Base-by-base conservation (phyloP, 441 rosid genomes). In the Viola pubescens region DNA sequence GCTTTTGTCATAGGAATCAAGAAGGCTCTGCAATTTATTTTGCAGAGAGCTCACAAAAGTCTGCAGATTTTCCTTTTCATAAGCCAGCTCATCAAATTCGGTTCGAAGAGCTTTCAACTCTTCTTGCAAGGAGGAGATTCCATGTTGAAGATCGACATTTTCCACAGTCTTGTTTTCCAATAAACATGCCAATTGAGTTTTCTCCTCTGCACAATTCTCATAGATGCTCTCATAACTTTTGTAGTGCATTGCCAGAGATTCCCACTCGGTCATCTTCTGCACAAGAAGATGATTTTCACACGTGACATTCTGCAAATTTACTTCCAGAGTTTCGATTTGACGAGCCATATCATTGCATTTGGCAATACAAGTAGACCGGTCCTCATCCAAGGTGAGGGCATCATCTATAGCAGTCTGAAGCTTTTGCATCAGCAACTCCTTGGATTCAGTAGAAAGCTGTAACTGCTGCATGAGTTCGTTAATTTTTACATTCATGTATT, bases 331-430 rank as follows among this genome's bases (percentile, higher is more conserved):
- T 63, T 81, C 83, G 79, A 84, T 88, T 63, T 78, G 82, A 56
- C 75, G 46, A 77, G 80, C 79, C 85, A 77, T 63, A 63, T 78
- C 86, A 69, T 78, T 82, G 75, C 75, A 84, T 74, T 77, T 76
- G 34, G 82, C 71, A 68, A 77, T 68, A 77, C 77, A 78, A 65
- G 77, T 68, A 67, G 79, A 69, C 60, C 81, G 83, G 65, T 72
- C 73, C 71, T 84, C 87, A 63, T 79, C 81, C 62, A 91, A 72
- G 57, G 83, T 77, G 73, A 62, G 75, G 77, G 83, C 79, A 64
- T 94, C 94, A 73, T 87, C 80, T 75, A 78, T 62, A 59, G 95
- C 73, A 16, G 66, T 68, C 68, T 82, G 85, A 79, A 94, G 83
- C 75, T 79, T 82, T 71, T 71, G 83, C 70, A 63, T 76, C 76